Evolutionary conservation across 148 eudicot species (phyloP).

Genomic region (Mesembryanthemum crystallinum): DNA sequence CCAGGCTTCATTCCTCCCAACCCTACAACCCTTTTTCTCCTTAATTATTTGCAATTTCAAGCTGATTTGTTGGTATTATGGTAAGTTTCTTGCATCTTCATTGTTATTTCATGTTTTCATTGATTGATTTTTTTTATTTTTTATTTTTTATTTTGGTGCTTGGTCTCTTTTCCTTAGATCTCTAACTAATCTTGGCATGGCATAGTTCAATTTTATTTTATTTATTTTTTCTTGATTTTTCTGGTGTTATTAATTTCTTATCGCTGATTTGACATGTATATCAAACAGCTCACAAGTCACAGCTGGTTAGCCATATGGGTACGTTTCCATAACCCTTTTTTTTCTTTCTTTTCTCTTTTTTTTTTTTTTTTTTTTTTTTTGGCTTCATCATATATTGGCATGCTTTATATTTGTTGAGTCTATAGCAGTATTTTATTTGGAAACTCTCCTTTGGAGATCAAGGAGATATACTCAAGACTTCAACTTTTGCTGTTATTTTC

Average conservation of each 20-base stretch:
- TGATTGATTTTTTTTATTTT: too few species aligned
- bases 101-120: too few species aligned
- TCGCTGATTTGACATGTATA: slow-evolving; percentile 26
- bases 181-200: too few species aligned
- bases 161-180: not conserved
- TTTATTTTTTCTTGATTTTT: not conserved
- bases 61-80: too few species aligned
- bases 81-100: too few species aligned
- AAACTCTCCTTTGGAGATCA: too few species aligned
- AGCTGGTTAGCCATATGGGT: slow-evolving; percentile 13
- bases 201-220: too few species aligned
- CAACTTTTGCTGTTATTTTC: too few species aligned
- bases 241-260: not conserved
- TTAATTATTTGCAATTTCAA: not conserved
- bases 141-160: not conserved
- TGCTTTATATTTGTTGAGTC: too few species aligned
- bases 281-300: slow-evolving; percentile 24
- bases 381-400: too few species aligned
- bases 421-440: too few species aligned
- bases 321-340: not conserved
- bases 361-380: not conserved
- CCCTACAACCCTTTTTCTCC: slow-evolving; percentile 21
- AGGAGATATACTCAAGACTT: too few species aligned
- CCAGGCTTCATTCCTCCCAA: slow-evolving; percentile 49
- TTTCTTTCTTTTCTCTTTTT: not conserved